A percentile compares a stretch with the other conserved stretches of the same genome.
These are phyloP conservation scores for Ogataea pini DNA, from an alignment of 805 yeast genomes.

Conservation along the genomic window DNA sequence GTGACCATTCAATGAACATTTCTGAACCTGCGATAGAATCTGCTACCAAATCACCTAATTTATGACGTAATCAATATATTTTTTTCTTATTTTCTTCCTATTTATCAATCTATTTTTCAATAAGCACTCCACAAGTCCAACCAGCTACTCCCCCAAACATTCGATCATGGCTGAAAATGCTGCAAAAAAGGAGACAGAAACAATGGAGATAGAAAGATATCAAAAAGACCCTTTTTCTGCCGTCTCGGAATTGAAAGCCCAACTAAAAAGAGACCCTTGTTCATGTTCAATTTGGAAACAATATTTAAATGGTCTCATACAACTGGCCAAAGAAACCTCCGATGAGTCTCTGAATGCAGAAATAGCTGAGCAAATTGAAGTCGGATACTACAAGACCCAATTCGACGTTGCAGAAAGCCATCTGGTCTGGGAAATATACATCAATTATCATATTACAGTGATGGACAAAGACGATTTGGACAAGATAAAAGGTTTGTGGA, in stretches of 20 bases:
- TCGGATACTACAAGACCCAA: slow-evolving; percentile 14
- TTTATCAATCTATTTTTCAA: too few relatives aligned
- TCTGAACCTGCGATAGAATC: too few relatives aligned
- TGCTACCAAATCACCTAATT: too few relatives aligned
- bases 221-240: too few relatives aligned
- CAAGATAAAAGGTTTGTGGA: slow-evolving; percentile 25
- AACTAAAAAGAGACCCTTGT: slow-evolving; percentile 10
- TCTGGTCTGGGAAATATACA: slow-evolving; percentile 19
- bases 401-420: slow-evolving; percentile 15
- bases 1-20: too few relatives aligned
- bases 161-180: too few relatives aligned
- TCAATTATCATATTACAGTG: neutral
- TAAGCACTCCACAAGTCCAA: too few relatives aligned
- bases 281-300: slow-evolving; percentile 13
- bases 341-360: neutral
- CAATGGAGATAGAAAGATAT: neutral
- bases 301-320: slow-evolving; percentile 7
- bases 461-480: slow-evolving; percentile 9
- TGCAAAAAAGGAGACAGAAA: neutral
- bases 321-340: neutral
- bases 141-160: too few relatives aligned
- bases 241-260: neutral
- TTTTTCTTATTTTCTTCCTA: too few relatives aligned
- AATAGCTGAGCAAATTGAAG: slow-evolving; percentile 1
- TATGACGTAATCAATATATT: too few relatives aligned